These are phyloP conservation scores for Quercus variabilis DNA, from an alignment of 306 rosid genomes.

Conservation along the genomic window DNA sequence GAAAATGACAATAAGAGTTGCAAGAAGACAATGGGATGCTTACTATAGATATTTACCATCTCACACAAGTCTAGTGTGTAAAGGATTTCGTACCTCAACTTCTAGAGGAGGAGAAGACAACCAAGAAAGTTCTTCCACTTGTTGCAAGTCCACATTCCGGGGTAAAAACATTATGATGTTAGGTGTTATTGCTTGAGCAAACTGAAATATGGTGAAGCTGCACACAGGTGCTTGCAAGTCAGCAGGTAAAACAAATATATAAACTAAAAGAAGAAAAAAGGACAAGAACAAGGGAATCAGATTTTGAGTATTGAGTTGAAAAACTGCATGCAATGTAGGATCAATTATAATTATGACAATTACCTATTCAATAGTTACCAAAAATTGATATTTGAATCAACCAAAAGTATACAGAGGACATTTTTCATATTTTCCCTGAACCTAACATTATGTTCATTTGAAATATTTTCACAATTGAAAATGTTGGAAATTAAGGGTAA, in stretches of 20 bases:
- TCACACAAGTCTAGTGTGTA: neutral
- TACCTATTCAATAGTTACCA: no score
- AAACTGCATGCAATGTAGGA: neutral
- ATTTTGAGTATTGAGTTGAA: neutral
- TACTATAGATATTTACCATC: neutral
- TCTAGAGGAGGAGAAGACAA: constrained; percentile 36
- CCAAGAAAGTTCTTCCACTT: constrained; percentile 35
- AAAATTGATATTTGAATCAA: no score
- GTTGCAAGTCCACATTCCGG: constrained; percentile 26
- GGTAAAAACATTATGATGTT: constrained; percentile 38
- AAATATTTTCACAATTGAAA: no score
- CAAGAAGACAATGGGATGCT: neutral
- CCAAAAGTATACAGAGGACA: no score
- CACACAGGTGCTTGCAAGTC: neutral
- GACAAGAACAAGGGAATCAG: neutral
- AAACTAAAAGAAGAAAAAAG: neutral
- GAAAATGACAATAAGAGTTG: no score
- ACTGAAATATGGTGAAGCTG: constrained; percentile 30
- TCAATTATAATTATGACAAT: no score
- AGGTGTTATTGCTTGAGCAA: constrained; percentile 32
- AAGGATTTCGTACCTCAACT: constrained; percentile 20
- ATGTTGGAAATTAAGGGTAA: no score
- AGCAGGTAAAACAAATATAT: neutral
- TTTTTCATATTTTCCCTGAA: no score
- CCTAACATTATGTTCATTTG: no score